Evolutionary conservation across 345 rosid species (phyloP), one percentile per base, ranked within the genome.

Genomic region (Camelina laxa): DNA sequence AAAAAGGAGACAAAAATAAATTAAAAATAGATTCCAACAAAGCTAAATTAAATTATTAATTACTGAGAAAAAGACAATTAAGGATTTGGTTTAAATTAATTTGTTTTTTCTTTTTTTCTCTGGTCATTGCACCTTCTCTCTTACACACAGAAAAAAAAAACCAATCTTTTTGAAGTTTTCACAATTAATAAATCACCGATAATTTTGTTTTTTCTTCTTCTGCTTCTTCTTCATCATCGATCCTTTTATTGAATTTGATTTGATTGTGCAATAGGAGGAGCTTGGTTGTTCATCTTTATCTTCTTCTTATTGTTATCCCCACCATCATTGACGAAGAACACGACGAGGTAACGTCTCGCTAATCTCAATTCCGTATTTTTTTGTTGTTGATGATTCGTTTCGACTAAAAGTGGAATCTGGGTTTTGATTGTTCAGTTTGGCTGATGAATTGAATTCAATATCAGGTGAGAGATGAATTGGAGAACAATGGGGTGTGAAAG

Each of bases 401-500:
- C 55, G n/a, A 8, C 56, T 7, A 17, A 19, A 33, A 55, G 19
- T 49, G 36, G 11, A 57, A 20, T 58, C n/a, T 55, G 9, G 22
- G 9, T 48, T 62, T 58, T 31, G 48, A 35, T 63, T 68, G 35
- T 41, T 64, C 58, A 60, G 20, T 75, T 75, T 58, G 36, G 36
- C 9, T 33, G 36, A 33, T 51, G 61, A 64, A 75, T 72, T 50
- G 67, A 24, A 27, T 67, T 24, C 27, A 41, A 66, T 60, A 33
- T 67, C 85, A 78, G 81, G 83, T 75, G 75, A 80, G 75, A 77
- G 56, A 80, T 47, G 77, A 72, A 68, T 79, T 72, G 63, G 59
- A 57, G 33, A 33, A 31, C 70, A 17, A 79, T 42, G 42, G 59
- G 69, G 62, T 53, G 33, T 54, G 61, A 53, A 68, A 60, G 42